Conservation (phyloP, 202 grass and related monocot species). For the Miscanthus sacchariflorus region DNA sequence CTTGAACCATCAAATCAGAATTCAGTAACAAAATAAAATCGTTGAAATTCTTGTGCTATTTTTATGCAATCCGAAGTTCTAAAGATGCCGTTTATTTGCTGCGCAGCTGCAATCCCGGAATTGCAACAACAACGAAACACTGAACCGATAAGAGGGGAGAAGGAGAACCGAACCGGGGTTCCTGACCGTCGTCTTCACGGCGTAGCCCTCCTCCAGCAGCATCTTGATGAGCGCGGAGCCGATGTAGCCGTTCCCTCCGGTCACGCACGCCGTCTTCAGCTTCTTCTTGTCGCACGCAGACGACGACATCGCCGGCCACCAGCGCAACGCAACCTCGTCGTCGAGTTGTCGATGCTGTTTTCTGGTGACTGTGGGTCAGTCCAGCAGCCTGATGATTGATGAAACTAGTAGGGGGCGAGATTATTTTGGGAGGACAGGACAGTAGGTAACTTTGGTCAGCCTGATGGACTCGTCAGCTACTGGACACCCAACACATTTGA, state of each 20-base stretch:
- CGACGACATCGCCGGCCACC: neutral
- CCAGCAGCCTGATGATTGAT: neutral
- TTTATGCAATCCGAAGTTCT: too few species aligned
- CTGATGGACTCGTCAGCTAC: too few species aligned
- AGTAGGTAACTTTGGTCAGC: too few species aligned
- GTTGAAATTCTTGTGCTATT: too few species aligned
- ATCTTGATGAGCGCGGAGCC: constrained; percentile 67
- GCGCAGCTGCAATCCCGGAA: too few species aligned
- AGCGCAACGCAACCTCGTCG: neutral
- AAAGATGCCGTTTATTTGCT: too few species aligned
- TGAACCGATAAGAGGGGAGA: neutral
- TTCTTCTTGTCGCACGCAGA: neutral
- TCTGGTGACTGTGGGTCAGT: neutral
- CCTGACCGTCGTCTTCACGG: constrained; percentile 79
- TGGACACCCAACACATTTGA: too few species aligned
- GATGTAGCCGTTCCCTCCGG: constrained; percentile 75
- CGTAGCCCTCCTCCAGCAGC: constrained; percentile 73
- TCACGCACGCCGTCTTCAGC: constrained; percentile 78
- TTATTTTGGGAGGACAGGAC: too few species aligned
- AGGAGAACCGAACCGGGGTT: constrained; percentile 58
- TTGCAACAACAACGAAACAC: too few species aligned
- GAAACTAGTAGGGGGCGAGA: too few species aligned
- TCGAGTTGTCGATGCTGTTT: neutral
- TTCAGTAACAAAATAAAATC: too few species aligned
- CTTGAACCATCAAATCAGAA: too few species aligned